Base-by-base conservation (phyloP, 1,139 yeast genomes). In the Suhomyces maxii region DNA sequence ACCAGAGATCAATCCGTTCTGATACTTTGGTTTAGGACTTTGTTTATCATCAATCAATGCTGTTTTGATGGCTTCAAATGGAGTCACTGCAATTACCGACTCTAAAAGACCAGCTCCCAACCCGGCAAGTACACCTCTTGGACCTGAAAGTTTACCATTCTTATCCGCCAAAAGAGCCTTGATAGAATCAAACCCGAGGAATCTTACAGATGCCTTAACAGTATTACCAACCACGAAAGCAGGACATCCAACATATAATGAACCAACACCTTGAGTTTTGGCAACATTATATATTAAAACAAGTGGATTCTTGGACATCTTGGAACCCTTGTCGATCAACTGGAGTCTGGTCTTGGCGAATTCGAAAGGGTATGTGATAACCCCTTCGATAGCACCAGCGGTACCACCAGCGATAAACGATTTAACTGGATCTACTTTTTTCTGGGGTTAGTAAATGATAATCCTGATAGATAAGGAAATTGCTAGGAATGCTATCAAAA, bases 161-260 rank as follows among this genome's bases (percentile, higher is more conserved):
- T 83, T 83, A 64, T 93, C 98, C 30, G 84, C 82, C 50, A 93
- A 73, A 26, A 86, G 58, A 42, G 83, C 76, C 64, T 90, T 91
- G 65, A 93, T 88, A 26, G 85, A 78, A 63, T 93, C 99, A 60
- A 89, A 93, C 8, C 98, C 98, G 12, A 93, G 75, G 66, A 93
- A 93, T 54, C 99, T 77, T 3, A 91, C 93, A 14, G 95, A 89
- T 0, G 99, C 98, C 66, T 93, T 93, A 48, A 89, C 93, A 0
- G 98, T 91, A 64, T 93, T 93, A 30, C 99, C 99, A 28, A 91
- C 86, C 35, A 91, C 95, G 60, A 90, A 89, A 0, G 98, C 97
- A 1, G 97, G 96, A 73, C 98, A 91, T n/a, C 99, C 99, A 3
- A 91, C 91, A 62, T 93, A 93, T 39, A 91, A 69, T 0, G 97